phyloP scores from a whole-genome alignment of 176 grass and related monocot genomes.

The Eremochloa ophiuroides region DNA sequence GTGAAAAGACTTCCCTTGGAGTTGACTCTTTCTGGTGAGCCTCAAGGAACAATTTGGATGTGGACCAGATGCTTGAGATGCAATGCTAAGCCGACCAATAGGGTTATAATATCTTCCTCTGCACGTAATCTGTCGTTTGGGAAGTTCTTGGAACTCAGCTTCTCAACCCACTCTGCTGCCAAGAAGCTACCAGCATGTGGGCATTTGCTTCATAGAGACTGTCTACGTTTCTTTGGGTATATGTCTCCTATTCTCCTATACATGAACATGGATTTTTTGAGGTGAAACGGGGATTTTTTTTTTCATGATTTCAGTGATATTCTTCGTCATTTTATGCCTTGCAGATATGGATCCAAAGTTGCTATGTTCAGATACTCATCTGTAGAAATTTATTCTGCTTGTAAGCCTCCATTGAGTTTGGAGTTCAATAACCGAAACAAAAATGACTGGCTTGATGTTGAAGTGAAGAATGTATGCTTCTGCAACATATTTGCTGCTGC shows the following conservation, averaged over 20 bases:
- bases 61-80: constrained; percentile 93
- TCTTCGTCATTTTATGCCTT: neutral
- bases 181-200: constrained; percentile 77
- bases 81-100: constrained; percentile 47
- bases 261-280: neutral
- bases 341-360: constrained; percentile 80
- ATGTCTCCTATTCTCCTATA: neutral
- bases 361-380: constrained; percentile 86
- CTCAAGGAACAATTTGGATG: constrained; percentile 90
- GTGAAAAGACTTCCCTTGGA: constrained; percentile 53
- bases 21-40: constrained; percentile 37
- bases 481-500: constrained; percentile 22
- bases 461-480: constrained; percentile 59
- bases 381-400: constrained; percentile 79
- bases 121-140: constrained; percentile 81
- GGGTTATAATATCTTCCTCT: constrained; percentile 71
- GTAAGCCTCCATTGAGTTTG: constrained; percentile 69
- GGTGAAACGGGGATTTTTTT: neutral
- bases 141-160: constrained; percentile 95
- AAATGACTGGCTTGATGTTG: constrained; percentile 64
- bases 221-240: constrained; percentile 96
- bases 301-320: constrained; percentile 14
- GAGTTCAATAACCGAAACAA: constrained; percentile 56
- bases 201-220: constrained; percentile 86
- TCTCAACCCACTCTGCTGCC: constrained; percentile 76